These are phyloP conservation scores for Simmondsia chinensis DNA, from an alignment of 148 eudicot species.

Conservation along the genomic window DNA sequence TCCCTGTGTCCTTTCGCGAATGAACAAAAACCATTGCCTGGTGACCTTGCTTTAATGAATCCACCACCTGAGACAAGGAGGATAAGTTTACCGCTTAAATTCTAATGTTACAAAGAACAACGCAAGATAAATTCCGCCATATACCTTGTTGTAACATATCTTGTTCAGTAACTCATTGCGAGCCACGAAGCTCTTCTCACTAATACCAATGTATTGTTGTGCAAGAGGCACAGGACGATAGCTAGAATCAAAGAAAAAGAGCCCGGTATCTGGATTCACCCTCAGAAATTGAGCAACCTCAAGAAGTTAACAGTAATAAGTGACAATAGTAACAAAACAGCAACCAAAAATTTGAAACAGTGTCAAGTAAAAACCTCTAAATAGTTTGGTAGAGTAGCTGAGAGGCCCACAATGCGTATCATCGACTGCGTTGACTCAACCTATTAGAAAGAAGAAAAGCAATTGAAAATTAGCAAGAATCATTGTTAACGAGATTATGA, in stretches of 20 bases:
- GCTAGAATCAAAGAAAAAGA: conserved; percentile 97
- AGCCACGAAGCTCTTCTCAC: conserved; percentile 69
- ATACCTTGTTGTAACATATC: conserved; percentile 85
- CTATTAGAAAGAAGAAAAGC: conserved; percentile 26
- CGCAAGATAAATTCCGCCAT: background rate
- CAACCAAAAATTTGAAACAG: background rate
- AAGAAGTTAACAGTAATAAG: no score
- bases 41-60: conserved; percentile 79
- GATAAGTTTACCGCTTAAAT: no score
- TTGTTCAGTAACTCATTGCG: conserved; percentile 74
- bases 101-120: no score
- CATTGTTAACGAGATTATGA: no score
- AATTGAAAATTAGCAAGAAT: no score
- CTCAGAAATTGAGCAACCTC: conserved; percentile 97
- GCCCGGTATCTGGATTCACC: conserved; percentile 83
- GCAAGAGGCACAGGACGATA: conserved; percentile 99
- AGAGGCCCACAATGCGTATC: conserved; percentile 98
- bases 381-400: conserved; percentile 96
- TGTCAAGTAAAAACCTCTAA: conserved; percentile 55
- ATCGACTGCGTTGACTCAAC: conserved; percentile 93
- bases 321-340: background rate
- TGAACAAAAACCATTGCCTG: conserved; percentile 99
- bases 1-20: conserved; percentile 95
- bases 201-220: conserved; percentile 91
- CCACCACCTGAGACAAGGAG: conserved; percentile 51